phyloP scores from a whole-genome alignment of 1,284 basidiomycete species.

The Abortiporus biennis region DNA sequence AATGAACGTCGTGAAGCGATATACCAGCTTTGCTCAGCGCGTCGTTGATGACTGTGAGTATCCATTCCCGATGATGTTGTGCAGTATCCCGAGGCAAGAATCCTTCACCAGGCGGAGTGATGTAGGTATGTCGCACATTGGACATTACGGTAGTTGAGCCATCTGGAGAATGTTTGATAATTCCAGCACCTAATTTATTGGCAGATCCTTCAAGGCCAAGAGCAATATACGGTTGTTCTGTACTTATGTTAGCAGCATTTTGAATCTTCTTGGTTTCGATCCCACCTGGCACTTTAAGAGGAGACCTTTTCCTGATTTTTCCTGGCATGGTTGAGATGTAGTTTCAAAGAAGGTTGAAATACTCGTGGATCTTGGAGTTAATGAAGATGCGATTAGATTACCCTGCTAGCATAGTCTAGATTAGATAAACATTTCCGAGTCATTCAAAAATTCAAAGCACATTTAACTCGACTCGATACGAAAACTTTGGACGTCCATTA shows the following conservation, averaged over 20 bases:
- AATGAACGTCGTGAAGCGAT: conserved; percentile 78
- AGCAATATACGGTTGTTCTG: conserved; percentile 63
- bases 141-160: conserved; percentile 69
- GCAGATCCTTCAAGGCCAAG: conserved; percentile 94
- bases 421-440: conserved; percentile 5
- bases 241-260: conserved; percentile 1
- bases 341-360: conserved; percentile 3
- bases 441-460: neutral
- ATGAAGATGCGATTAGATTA: conserved; percentile 7
- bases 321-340: conserved; percentile 26
- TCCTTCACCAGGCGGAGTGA: conserved; percentile 96
- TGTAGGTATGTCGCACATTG: conserved; percentile 94
- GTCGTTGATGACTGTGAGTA: conserved; percentile 75
- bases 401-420: neutral
- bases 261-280: neutral
- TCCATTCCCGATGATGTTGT: conserved; percentile 94
- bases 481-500: neutral
- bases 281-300: conserved; percentile 23
- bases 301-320: conserved; percentile 25
- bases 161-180: conserved; percentile 79
- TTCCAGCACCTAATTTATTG: conserved; percentile 96
- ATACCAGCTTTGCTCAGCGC: conserved; percentile 71
- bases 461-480: neutral
- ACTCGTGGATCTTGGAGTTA: neutral
- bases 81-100: conserved; percentile 96